Evolutionary conservation across 805 yeast species (phyloP), one percentile per base, ranked within the genome.

Genomic region (Metschnikowia sp.): DNA sequence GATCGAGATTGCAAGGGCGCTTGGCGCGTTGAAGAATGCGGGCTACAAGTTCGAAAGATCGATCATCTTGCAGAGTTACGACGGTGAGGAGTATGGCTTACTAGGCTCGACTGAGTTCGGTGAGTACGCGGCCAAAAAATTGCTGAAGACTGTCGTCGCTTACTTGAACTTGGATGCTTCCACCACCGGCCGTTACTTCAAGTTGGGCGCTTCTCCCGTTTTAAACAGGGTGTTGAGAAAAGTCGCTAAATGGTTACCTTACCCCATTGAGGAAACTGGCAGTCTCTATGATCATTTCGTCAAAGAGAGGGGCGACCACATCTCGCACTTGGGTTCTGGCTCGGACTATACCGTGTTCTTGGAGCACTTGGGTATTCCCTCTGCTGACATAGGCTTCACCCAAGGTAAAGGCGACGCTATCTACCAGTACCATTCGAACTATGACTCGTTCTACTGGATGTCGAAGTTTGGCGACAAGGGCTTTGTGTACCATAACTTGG

Each of bases 101-200:
- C 54, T 88, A 30, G 96, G 96, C 1, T 81, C 90, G 0, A 83
- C 94, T 0, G 94, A 88, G 57, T 86, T 76, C 69, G 89, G 84
- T 6, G 92, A 86, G 61, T 81, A 79, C 45, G 70, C 78, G 46
- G 75, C 74, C 2, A 59, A 69, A 26, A 58, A 58, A 30, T 63
- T 86, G 32, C 68, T 72, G 40, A 71, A 68, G 35, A 73, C 75
- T 37, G 83, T 79, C 1, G 74, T 85, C 35, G 88, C 87, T 0
- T 86, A 86, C 60, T 59, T 87, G 50, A 86, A 86, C 63, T 63
- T 83, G 47, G 94, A 87, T 69, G 84, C 77, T 28, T 79, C 81
- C 2, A 76, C 81, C 2, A 59, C 72, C 22, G 91, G 91, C 1
- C 63, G 72, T 11, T 58, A 68, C 26, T 70, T 86, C 45, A 49